Base-by-base conservation (phyloP, 73 alveolate genomes). In the Paramecium pentaurelia region DNA sequence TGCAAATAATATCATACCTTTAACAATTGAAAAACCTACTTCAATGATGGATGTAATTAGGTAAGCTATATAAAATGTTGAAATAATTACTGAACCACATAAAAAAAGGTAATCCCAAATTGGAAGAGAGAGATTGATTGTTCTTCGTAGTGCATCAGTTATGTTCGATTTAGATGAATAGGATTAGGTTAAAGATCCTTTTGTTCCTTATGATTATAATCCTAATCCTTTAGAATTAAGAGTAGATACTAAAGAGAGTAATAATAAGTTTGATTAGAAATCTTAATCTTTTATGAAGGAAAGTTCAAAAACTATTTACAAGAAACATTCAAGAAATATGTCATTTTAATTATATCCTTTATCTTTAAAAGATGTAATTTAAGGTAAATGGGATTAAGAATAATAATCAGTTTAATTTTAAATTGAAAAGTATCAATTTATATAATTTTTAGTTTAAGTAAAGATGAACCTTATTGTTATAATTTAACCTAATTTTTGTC, bases 31-130 rank as follows among this genome's bases (percentile, higher is more conserved):
- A 45, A 40, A 80, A 30, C 68, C 87, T 36, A 68, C 87, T 11
- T 73, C 51, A 80, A 80, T 75, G 88, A 75, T 80, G 91, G 75
- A 80, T 44, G 77, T 80, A n/a, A 80, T 80, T 25, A 40, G 77
- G 6, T 25, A 47, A 4, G 91, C 91, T 9, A 80, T 80, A 6
- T 27, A 80, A 45, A 27, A 80, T 25, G 91, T 32, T 22, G 77
- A 80, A 49, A 42, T 14, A 6, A 16, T 28, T 16, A 10, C 25
- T 32, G 91, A 27, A 80, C 91, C 91, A 20, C 30, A 10, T 6
- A 80, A 80, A 80, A 80, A 45, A 14, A 42, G 37, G 30, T 8
- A 60, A 25, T 10, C 30, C 0, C 49, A n/a, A 7, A 47, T 4
- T 3, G 32, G 42, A 45, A 80, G 75, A 11, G 91, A 80, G 25